Percentiles rank a stretch among this genome's conserved stretches.
Conservation (phyloP, 108 stramenopile species). For the Nitzschia palea region DNA sequence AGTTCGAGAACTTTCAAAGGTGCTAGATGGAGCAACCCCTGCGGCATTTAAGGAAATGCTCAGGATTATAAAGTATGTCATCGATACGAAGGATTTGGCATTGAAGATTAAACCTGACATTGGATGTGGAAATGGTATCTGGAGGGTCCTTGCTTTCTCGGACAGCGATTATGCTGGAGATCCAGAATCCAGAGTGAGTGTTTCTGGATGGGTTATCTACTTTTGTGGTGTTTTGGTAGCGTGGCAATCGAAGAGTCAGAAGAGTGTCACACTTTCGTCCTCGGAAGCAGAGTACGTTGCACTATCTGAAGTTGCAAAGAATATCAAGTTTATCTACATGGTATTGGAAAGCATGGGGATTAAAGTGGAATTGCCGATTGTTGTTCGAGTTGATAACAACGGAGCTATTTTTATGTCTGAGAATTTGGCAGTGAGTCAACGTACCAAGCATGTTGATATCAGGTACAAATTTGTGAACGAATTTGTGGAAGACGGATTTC, state of each 20-base stretch:
- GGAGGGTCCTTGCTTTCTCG: background rate
- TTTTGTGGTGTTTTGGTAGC: constrained; percentile 4
- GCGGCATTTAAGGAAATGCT: constrained; percentile 6
- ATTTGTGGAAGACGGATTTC: background rate
- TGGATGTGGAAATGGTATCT: background rate
- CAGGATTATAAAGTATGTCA: constrained; percentile 1
- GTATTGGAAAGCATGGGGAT: constrained; percentile 13
- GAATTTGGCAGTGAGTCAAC: constrained; percentile 10
- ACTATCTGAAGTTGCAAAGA: background rate
- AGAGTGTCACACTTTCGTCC: background rate
- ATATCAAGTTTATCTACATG: background rate
- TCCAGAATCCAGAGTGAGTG: constrained; percentile 11
- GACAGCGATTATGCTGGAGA: constrained; percentile 10
- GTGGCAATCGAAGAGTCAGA: background rate
- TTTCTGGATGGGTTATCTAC: constrained; percentile 13
- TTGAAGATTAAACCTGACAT: constrained; percentile 1
- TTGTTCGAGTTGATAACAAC: constrained; percentile 23
- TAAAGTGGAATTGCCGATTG: constrained; percentile 26
- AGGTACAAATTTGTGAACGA: background rate
- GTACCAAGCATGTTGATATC: constrained; percentile 32
- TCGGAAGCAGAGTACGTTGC: constrained; percentile 17
- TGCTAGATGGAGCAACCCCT: constrained; percentile 4
- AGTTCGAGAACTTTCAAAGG: constrained; percentile 32
- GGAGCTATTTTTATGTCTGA: constrained; percentile 26
- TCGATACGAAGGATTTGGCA: constrained; percentile 2